Percentiles rank a stretch among this genome's conserved stretches.
Conservation (phyloP, 176 grass and related monocot species). For the Coix lacrymajobi region DNA sequence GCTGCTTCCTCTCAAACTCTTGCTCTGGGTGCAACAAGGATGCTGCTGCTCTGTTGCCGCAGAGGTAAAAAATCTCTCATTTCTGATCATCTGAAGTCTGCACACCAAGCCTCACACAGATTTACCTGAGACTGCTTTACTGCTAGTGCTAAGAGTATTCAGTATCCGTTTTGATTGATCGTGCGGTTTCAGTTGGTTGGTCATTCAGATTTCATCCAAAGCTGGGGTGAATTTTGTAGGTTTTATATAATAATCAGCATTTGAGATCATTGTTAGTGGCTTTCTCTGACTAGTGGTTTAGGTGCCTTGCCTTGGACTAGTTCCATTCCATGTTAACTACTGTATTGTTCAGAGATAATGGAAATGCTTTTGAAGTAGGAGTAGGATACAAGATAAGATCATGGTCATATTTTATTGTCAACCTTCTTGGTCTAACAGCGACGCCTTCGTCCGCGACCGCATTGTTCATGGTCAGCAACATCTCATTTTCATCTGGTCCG, state of each 20-base stretch:
- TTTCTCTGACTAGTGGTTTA: constrained; percentile 19
- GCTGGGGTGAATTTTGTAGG: background rate
- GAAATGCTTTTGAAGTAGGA: constrained; percentile 27
- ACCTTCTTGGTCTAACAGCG: constrained; percentile 25
- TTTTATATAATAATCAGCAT: background rate
- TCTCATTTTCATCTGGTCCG: constrained; percentile 25
- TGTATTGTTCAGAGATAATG: constrained; percentile 26
- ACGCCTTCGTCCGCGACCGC: constrained; percentile 20
- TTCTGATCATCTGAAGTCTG: background rate
- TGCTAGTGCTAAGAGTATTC: background rate
- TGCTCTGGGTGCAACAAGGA: constrained; percentile 41
- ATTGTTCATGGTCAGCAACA: constrained; percentile 6
- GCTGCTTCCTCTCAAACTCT: constrained; percentile 21
- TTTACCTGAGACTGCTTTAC: background rate
- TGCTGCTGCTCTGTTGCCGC: background rate
- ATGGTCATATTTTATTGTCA: constrained; percentile 36
- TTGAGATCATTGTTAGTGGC: background rate
- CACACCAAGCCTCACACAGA: background rate
- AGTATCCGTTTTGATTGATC: background rate
- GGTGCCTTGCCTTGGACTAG: constrained; percentile 18
- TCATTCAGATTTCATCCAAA: background rate
- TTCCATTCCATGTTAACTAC: constrained; percentile 12
- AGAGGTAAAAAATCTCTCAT: background rate
- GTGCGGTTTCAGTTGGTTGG: background rate
- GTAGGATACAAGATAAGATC: constrained; percentile 40